Conservation (phyloP, 371 early-diverging fungal genomes). For the Zopfochytrium polystomum region DNA sequence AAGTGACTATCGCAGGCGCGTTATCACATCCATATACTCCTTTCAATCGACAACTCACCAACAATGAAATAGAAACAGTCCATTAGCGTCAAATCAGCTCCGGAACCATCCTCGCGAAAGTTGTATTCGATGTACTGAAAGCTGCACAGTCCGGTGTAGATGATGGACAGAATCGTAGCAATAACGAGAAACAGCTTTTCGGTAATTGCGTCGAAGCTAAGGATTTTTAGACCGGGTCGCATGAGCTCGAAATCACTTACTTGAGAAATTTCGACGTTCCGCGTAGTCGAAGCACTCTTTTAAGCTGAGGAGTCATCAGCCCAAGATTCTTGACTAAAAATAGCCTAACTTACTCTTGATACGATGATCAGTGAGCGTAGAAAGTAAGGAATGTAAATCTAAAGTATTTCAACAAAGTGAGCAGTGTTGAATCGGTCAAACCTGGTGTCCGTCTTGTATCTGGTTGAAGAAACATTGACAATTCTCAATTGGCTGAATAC, state of each 20-base stretch:
- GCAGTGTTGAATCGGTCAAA: background rate
- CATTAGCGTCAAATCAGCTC: conserved; percentile 2
- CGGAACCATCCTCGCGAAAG: conserved; percentile 39
- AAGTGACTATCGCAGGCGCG: background rate
- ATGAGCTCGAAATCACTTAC: conserved; percentile 4
- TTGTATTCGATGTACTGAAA: conserved; percentile 68
- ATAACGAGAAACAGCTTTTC: conserved; percentile 61
- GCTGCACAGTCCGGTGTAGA: conserved; percentile 67
- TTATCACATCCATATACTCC: background rate
- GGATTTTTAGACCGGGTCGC: conserved; percentile 1
- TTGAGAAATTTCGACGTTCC: conserved; percentile 16
- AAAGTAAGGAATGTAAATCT: conserved; percentile 43
- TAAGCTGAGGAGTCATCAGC: no score
- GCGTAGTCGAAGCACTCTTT: conserved; percentile 33
- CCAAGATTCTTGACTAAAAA: no score
- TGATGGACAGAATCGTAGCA: conserved; percentile 57
- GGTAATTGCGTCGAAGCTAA: conserved; percentile 38
- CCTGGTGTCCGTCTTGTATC: conserved; percentile 1
- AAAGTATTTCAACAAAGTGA: background rate
- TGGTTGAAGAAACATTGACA: background rate
- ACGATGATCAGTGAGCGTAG: conserved; percentile 30
- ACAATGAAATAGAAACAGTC: conserved; percentile 31
- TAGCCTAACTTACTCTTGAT: background rate
- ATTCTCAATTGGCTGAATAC: no score
- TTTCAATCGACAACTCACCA: conserved; percentile 61